Evolutionary conservation across 2,329 filamentous ascomycete species (phyloP), one percentile per base, ranked within the genome.

Genomic region (Neurospora sp.): DNA sequence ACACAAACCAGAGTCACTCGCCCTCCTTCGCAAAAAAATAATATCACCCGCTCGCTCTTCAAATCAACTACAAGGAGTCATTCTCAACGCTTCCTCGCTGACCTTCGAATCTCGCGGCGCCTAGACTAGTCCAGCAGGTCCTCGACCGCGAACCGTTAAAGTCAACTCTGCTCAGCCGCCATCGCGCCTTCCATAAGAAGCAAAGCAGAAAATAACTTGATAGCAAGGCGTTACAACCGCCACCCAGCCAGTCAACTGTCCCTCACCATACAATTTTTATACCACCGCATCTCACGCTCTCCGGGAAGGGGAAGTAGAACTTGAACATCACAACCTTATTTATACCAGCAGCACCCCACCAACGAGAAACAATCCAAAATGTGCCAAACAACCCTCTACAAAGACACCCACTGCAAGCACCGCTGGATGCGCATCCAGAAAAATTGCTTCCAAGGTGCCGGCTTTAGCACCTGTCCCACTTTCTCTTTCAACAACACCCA

Each of bases 371-470:
- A 68, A 39, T 9, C 10, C 19, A 52, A 2, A 66, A 87, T 87
- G 85, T 87, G 85, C 76, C 73, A 75, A 19, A 80, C 82, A n/a
- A 81, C 78, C 36, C 82, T 84, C 77, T 85, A 82, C 77, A 79
- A 80, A 70, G 83, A 85, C 76, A 82, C 81, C 67, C 74, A 73
- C 71, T 88, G 86, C 81, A 78, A 79, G 11, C 86, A 87, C 79
- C 81, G 80, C 73, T 88, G 86, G 86, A 80, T 84, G 58, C 76
- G 81, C 71, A 77, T 76, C 66, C 81, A n/a, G n/a, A n/a, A n/a
- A n/a, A n/a, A 83, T 6, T 88, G 86, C 78, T 79, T 75, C 4
- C 83, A 84, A 0, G 82, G 82, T 13, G 80, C 81, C 77, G 84
- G 85, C 71, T 87, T 88, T 78, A 78, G 76, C 71, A 84, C 78